Conservation (phyloP, 805 yeast genomes). For the Maudiozyma turicensis region DNA sequence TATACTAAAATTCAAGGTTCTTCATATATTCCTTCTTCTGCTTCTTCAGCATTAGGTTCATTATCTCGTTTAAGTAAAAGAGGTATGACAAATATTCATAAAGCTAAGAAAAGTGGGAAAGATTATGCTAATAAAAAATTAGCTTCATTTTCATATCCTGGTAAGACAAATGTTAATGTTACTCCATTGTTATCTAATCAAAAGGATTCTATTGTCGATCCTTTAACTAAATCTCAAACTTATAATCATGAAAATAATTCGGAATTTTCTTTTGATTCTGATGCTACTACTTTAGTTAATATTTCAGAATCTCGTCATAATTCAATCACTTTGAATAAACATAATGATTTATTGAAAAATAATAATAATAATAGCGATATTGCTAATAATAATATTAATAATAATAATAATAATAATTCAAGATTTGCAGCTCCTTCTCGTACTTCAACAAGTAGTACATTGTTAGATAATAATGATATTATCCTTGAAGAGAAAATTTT, state of each 20-base stretch:
- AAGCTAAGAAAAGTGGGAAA: constrained; percentile 8
- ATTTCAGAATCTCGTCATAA: not conserved
- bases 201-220: not conserved
- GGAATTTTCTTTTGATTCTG: constrained; percentile 12
- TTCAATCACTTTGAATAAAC: not conserved
- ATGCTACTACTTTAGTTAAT: constrained; percentile 14
- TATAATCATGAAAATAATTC: constrained; percentile 6
- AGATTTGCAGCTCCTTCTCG: not conserved
- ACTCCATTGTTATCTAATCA: not conserved
- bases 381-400: not conserved
- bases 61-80: constrained; percentile 8
- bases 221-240: not conserved
- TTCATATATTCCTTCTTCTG: not conserved
- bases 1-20: not conserved
- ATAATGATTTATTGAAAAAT: not conserved
- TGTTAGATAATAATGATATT: not conserved
- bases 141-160: not conserved
- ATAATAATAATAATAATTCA: not conserved
- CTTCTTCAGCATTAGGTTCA: constrained; percentile 8
- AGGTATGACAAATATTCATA: constrained; percentile 8
- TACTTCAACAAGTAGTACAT: constrained; percentile 1
- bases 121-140: constrained; percentile 4
- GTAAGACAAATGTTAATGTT: not conserved
- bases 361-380: too few relatives aligned
- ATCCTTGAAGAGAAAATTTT: not conserved